These are phyloP conservation scores for Phytophthora lateralis DNA, from an alignment of 352 stramenopile species.

Conservation along the genomic window DNA sequence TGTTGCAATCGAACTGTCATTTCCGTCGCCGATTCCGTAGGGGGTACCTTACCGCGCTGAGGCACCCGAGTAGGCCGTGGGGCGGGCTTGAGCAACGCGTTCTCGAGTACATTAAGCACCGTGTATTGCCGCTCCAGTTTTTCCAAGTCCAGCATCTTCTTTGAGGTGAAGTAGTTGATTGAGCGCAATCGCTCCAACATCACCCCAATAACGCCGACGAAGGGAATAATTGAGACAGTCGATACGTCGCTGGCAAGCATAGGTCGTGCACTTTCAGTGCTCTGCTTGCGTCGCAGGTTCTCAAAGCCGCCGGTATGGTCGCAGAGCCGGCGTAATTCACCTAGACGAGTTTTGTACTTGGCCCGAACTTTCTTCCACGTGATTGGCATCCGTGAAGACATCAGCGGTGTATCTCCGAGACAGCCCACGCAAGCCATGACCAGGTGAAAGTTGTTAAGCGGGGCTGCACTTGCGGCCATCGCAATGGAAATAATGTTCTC, in stretches of 20 bases:
- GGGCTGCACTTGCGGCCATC: slow-evolving; percentile 40
- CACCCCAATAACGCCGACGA: slow-evolving; percentile 74
- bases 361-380: slow-evolving; percentile 77
- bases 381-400: slow-evolving; percentile 63
- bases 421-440: slow-evolving; percentile 82
- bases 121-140: slow-evolving; percentile 68
- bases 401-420: slow-evolving; percentile 70
- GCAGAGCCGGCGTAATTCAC: slow-evolving; percentile 65
- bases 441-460: slow-evolving; percentile 78
- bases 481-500: slow-evolving; percentile 76
- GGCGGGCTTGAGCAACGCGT: slow-evolving; percentile 39
- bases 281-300: slow-evolving; percentile 66
- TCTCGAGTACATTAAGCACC: slow-evolving; percentile 55
- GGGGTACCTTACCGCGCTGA: slow-evolving; percentile 21
- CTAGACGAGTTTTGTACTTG: slow-evolving; percentile 70
- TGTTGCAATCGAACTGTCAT: slow-evolving; percentile 33
- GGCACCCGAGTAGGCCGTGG: slow-evolving; percentile 24
- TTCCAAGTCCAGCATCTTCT: slow-evolving; percentile 56
- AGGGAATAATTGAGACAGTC: slow-evolving; percentile 56
- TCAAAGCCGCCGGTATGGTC: slow-evolving; percentile 78
- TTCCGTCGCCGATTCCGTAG: slow-evolving; percentile 20
- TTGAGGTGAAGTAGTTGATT: slow-evolving; percentile 48
- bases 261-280: slow-evolving; percentile 33
- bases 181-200: slow-evolving; percentile 65
- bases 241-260: slow-evolving; percentile 24